These are phyloP conservation scores for Verbena officinalis DNA, from an alignment of 257 asterid species.

Conservation along the genomic window DNA sequence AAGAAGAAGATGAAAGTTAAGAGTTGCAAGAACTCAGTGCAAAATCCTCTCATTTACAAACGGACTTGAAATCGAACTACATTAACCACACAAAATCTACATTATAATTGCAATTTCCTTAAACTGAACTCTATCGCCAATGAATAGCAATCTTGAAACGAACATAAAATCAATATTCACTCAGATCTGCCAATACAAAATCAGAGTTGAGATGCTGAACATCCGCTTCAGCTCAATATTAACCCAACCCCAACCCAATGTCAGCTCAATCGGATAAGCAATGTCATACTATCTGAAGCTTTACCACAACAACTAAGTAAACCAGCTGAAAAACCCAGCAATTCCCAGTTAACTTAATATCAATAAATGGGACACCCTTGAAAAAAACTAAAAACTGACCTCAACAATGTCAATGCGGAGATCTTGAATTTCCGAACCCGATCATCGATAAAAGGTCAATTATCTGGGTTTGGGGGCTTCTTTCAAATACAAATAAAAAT, in stretches of 20 bases:
- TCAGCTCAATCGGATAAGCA: conserved; percentile 25
- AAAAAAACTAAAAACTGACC: conserved; percentile 48
- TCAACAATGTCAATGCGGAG: conserved; percentile 47
- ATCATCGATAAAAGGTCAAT: conserved; percentile 44
- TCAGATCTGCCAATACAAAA: conserved; percentile 58
- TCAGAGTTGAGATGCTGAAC: conserved; percentile 33
- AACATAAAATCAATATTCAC: conserved; percentile 21
- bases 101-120: not conserved
- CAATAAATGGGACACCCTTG: conserved; percentile 15
- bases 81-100: conserved; percentile 8
- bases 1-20: conserved; percentile 14
- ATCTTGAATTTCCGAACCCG: conserved; percentile 52
- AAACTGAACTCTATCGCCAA: conserved; percentile 9
- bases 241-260: conserved; percentile 25
- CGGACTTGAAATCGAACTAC: conserved; percentile 10
- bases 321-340: conserved; percentile 19
- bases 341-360: conserved; percentile 12
- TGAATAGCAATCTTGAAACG: conserved; percentile 19
- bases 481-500: conserved; percentile 13
- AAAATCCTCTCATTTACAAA: conserved; percentile 8
- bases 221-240: conserved; percentile 26
- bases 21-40: conserved; percentile 28
- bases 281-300: not conserved
- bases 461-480: conserved; percentile 22
- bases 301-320: conserved; percentile 1